Conservation (phyloP, 2,329 filamentous ascomycete species). For the Microcyclosporella mali region DNA sequence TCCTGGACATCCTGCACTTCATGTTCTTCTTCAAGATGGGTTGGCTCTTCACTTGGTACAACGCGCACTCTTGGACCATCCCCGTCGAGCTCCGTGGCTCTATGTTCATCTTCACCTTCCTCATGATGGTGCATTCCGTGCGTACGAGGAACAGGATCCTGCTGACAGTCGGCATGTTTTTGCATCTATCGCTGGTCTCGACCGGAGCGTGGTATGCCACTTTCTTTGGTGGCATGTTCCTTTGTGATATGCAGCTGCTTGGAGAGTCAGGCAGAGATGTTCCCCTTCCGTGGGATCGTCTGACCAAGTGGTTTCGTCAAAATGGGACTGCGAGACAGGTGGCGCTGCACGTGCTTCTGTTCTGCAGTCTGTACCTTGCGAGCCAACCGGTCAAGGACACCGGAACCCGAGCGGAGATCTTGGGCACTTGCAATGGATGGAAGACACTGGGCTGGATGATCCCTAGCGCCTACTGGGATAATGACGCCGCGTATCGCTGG, state of each 20-base stretch:
- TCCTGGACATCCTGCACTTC: conserved; percentile 35
- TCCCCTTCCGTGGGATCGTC: conserved; percentile 12
- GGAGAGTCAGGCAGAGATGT: conserved; percentile 23
- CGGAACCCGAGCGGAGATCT: conserved; percentile 9
- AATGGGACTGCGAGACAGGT: conserved; percentile 4
- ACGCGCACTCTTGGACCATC: conserved; percentile 47
- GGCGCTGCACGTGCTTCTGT: conserved; percentile 4
- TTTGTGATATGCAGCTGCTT: conserved; percentile 54
- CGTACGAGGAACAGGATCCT: conserved; percentile 4
- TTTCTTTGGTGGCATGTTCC: conserved; percentile 55
- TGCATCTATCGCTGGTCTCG: conserved; percentile 14
- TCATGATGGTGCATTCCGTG: conserved; percentile 43
- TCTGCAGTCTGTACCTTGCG: conserved; percentile 7
- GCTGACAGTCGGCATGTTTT: conserved; percentile 7
- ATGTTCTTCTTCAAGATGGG: conserved; percentile 54
- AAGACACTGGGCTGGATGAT: conserved; percentile 5
- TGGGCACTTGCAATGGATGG: conserved; percentile 17
- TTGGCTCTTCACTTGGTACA: conserved; percentile 13
- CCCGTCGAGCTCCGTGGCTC: conserved; percentile 58
- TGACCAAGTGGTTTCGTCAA: conserved; percentile 11
- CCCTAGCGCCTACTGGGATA: conserved; percentile 4
- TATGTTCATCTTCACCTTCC: conserved; percentile 52
- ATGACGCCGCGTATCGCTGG: conserved; percentile 13
- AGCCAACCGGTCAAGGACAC: conserved; percentile 7
- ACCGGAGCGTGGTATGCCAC: conserved; percentile 52